Evolutionary conservation across 495 filamentous ascomycete genomes (phyloP).

Genomic region (Hypoxylon intermedium): DNA sequence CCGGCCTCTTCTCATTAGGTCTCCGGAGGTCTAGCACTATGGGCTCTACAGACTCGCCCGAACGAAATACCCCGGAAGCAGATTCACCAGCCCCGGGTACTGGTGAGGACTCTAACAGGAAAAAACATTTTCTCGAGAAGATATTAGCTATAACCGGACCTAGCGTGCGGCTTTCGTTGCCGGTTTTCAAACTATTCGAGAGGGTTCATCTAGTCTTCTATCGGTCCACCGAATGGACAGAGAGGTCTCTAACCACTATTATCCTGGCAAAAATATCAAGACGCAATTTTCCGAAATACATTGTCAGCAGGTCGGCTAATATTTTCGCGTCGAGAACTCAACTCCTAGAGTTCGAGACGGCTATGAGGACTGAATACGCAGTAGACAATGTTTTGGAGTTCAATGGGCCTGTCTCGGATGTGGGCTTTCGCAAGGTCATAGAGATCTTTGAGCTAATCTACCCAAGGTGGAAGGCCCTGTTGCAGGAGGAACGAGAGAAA

Average conservation of each 20-base stretch:
- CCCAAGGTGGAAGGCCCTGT: slow-evolving; percentile 77
- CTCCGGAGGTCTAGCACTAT: slow-evolving; percentile 61
- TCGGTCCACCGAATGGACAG: slow-evolving; percentile 94
- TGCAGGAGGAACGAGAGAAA: slow-evolving; percentile 78
- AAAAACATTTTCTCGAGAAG: slow-evolving; percentile 62
- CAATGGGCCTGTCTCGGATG: slow-evolving; percentile 72
- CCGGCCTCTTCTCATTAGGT: slow-evolving; percentile 68
- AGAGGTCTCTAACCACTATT: slow-evolving; percentile 93
- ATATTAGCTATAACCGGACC: slow-evolving; percentile 82
- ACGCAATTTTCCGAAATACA: slow-evolving; percentile 86
- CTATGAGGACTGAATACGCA: slow-evolving; percentile 79
- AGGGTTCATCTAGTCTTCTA: slow-evolving; percentile 96
- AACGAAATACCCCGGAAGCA: slow-evolving; percentile 21
- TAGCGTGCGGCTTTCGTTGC: slow-evolving; percentile 78
- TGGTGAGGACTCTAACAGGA: slow-evolving; percentile 48
- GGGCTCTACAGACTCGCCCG: slow-evolving; percentile 44
- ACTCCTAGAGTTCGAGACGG: slow-evolving; percentile 88
- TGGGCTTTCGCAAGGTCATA: slow-evolving; percentile 66
- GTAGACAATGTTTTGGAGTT: slow-evolving; percentile 88
- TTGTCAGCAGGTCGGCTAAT: slow-evolving; percentile 87
- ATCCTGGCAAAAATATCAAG: slow-evolving; percentile 88
- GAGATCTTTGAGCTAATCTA: slow-evolving; percentile 77
- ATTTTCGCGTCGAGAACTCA: slow-evolving; percentile 80
- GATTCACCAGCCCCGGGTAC: slow-evolving; percentile 24
- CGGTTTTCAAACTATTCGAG: slow-evolving; percentile 85